Conservation (phyloP, 768 basidiomycete genomes). For the Rhodotorula paludigena region DNA sequence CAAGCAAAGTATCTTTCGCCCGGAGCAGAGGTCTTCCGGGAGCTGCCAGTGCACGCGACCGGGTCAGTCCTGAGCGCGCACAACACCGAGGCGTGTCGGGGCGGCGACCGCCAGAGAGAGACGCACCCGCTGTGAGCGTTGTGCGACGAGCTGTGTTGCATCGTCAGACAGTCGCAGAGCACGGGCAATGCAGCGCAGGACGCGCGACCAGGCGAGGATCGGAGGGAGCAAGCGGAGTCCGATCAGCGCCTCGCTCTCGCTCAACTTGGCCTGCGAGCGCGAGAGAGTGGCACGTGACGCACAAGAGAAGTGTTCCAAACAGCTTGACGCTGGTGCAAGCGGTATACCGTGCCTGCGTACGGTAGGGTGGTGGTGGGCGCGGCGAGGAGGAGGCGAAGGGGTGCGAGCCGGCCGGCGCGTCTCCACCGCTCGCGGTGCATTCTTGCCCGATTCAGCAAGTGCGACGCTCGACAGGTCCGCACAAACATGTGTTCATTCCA, state of each 20-base stretch:
- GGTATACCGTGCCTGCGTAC: not conserved
- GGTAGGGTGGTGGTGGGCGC: not conserved
- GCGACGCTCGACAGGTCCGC: no score
- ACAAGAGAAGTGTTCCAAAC: not conserved
- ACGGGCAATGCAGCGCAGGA: not conserved
- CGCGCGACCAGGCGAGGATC: not conserved
- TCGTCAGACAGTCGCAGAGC: not conserved
- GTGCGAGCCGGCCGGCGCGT: no score
- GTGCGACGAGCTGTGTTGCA: conserved; percentile 20
- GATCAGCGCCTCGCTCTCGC: not conserved
- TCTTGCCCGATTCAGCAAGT: no score
- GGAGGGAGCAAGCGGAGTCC: not conserved
- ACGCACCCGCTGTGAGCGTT: conserved; percentile 30
- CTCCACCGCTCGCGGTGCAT: no score
- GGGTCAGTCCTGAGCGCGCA: no score
- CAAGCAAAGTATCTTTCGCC: conserved; percentile 9
- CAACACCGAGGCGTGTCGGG: no score
- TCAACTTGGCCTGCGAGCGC: not conserved
- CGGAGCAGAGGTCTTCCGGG: conserved; percentile 26
- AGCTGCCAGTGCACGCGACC: conserved; percentile 4
- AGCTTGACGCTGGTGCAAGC: not conserved
- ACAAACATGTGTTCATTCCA: no score
- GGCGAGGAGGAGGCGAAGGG: no score
- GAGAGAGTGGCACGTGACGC: not conserved
- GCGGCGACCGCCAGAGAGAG: no score